phyloP scores from a whole-genome alignment of 2,329 filamentous ascomycete genomes.

The Apiospora phragmitis region DNA sequence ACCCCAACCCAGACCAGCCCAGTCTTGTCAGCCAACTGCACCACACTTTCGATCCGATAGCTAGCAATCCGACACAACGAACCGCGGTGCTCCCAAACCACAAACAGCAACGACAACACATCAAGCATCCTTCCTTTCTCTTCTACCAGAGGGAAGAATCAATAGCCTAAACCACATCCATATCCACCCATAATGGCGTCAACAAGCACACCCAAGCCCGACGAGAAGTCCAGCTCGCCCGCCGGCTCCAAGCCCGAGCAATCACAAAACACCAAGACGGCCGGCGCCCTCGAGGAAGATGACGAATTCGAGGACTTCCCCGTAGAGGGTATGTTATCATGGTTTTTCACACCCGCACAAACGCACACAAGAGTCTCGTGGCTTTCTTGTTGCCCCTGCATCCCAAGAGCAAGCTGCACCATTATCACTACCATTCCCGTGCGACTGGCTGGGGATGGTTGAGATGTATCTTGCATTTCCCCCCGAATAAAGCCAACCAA shows the following conservation, averaged over 20 bases:
- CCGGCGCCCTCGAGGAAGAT: slow-evolving; percentile 81
- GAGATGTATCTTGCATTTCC: neutral
- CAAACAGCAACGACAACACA: neutral
- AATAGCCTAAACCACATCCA: neutral
- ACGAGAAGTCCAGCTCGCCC: slow-evolving; percentile 40
- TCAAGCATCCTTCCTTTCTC: neutral
- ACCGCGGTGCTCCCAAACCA: neutral
- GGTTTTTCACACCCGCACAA: no score
- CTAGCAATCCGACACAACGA: neutral
- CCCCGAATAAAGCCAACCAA: accelerated
- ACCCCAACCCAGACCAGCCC: neutral
- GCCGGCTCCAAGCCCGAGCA: slow-evolving; percentile 35
- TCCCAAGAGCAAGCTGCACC: neutral
- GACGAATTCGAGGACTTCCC: slow-evolving; percentile 99
- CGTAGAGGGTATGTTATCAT: slow-evolving; percentile 74
- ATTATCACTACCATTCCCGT: neutral
- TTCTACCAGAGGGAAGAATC: neutral
- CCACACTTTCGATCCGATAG: neutral
- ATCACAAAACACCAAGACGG: slow-evolving; percentile 19
- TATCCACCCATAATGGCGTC: slow-evolving; percentile 30
- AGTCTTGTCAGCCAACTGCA: neutral
- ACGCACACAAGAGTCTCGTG: neutral
- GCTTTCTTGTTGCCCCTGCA: neutral
- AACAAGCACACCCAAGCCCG: slow-evolving; percentile 32
- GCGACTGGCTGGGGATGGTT: neutral